phyloP scores from a whole-genome alignment of 2,329 filamentous ascomycete species.

The Microcyclospora pomicola region DNA sequence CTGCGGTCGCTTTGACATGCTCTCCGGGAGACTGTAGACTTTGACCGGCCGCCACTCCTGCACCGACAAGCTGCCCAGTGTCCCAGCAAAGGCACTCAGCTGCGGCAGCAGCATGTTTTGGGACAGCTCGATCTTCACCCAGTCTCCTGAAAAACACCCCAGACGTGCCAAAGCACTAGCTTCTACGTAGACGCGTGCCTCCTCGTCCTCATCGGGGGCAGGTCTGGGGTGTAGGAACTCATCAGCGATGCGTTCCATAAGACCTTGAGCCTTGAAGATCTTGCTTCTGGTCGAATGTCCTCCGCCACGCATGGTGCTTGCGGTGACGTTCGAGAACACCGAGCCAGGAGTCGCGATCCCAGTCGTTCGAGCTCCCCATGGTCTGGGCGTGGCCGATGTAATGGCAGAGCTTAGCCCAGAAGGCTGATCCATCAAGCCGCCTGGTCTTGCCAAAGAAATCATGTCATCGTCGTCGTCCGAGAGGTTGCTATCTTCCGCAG shows the following conservation, averaged over 20 bases:
- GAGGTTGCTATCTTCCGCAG: constrained; percentile 56
- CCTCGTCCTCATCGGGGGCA: constrained; percentile 68
- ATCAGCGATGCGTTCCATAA: constrained; percentile 57
- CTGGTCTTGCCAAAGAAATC: constrained; percentile 74
- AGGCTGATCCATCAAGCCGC: constrained; percentile 59
- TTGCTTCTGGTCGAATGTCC: constrained; percentile 56
- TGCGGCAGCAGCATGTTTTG: constrained; percentile 58
- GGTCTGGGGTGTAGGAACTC: constrained; percentile 79
- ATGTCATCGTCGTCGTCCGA: constrained; percentile 92
- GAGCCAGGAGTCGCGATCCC: constrained; percentile 74
- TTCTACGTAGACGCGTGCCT: constrained; percentile 79
- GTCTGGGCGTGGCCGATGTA: constrained; percentile 68
- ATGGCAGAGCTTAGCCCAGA: constrained; percentile 69
- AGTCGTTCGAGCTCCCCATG: constrained; percentile 54
- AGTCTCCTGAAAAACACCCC: constrained; percentile 94
- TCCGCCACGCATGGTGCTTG: constrained; percentile 58
- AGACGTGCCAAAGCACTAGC: constrained; percentile 74
- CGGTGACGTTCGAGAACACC: constrained; percentile 77
- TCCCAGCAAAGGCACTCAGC: constrained; percentile 53
- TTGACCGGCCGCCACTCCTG: constrained; percentile 68
- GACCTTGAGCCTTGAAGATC: constrained; percentile 69
- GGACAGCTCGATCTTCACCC: constrained; percentile 72
- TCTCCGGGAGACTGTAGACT: constrained; percentile 78
- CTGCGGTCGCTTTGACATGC: constrained; percentile 38
- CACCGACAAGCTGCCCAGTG: constrained; percentile 49